Base-by-base conservation (phyloP, 2,329 filamentous ascomycete genomes). In the Chaetomium strumarium region DNA sequence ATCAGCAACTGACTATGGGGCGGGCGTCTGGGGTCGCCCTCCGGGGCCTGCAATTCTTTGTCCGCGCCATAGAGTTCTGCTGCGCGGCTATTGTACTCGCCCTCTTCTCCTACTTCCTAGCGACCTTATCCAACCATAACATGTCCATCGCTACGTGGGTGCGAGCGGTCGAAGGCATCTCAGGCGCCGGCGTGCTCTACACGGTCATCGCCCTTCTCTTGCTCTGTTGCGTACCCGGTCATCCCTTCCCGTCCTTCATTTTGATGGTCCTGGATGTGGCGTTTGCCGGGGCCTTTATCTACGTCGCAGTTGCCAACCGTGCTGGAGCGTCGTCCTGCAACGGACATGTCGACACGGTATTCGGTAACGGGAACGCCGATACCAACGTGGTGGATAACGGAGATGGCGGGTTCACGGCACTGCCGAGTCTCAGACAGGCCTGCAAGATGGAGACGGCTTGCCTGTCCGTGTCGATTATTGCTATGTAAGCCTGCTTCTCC, bases 81-180 rank as follows among this genome's bases (percentile, higher is more conserved):
- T 88, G 83, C 67, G 77, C 85, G 9, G 82, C 78, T 54, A 77
- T 95, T 60, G 79, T 92, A 56, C 79, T 96, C 56, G 86, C 80
- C 60, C 80, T 93, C 64, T 91, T 86, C 76, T 85, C 84, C 46
- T 96, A 95, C 76, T 95, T 90, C 76, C 81, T 96, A 46, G 82
- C 86, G 9, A 79, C 86, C 9, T 79, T 91, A 13, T 68, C 79
- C 56, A 80, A 85, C 63, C 81, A 89, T 70, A 63, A 83, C 60
- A 68, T 84, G 13, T 52, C 64, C 53, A 90, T 91, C 59, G 74
- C 78, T 16, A 80, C 70, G 60, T 85, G 80, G 72, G 72, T 85
- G 55, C 83, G 84, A 51, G 88, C 88, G 29, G 87, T 93, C 51
- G 84, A 84, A 64, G 89, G 88, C 58, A 84, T 96, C 54, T 79